A percentile compares a stretch with the other conserved stretches of the same genome.
Conservation (phyloP, 169 alveolate genomes). For the Cryptosporidium viatorum region DNA sequence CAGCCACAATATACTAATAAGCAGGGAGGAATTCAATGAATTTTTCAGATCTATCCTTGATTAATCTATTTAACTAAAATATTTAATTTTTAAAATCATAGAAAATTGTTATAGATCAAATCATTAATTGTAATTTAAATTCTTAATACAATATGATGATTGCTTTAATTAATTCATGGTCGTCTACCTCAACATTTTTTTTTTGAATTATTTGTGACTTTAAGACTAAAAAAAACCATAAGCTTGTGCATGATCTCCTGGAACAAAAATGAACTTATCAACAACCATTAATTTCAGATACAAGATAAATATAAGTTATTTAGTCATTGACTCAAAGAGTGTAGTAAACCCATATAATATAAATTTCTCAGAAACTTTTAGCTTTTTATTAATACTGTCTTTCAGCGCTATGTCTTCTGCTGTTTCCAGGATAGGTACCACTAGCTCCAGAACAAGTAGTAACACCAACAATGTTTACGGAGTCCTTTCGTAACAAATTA, state of each 20-base stretch:
- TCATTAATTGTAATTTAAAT: not conserved
- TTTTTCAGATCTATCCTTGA: slow-evolving; percentile 66
- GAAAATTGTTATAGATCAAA: not conserved
- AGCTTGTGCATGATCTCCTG: not conserved
- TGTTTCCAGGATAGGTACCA: slow-evolving; percentile 72
- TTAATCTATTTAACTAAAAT: slow-evolving; percentile 10
- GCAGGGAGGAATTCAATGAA: slow-evolving; percentile 55
- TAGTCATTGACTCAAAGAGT: not conserved
- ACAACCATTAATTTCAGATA: not conserved
- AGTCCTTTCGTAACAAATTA: slow-evolving; percentile 57
- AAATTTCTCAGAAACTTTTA: not conserved
- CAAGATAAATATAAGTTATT: not conserved
- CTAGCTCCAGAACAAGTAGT: slow-evolving; percentile 75
- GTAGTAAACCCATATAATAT: not conserved
- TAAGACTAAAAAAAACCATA: not conserved
- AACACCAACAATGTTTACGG: slow-evolving; percentile 60
- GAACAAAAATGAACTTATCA: not conserved
- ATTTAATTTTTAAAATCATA: not conserved
- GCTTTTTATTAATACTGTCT: slow-evolving; percentile 18
- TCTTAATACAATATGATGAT: not conserved
- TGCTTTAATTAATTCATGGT: not conserved
- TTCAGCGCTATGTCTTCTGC: slow-evolving; percentile 69
- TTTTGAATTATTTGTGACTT: not conserved
- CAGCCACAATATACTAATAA: slow-evolving; percentile 11
- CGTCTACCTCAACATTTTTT: not conserved